phyloP scores from a whole-genome alignment of 768 basidiomycete genomes.

The Saitozyma podzolica region DNA sequence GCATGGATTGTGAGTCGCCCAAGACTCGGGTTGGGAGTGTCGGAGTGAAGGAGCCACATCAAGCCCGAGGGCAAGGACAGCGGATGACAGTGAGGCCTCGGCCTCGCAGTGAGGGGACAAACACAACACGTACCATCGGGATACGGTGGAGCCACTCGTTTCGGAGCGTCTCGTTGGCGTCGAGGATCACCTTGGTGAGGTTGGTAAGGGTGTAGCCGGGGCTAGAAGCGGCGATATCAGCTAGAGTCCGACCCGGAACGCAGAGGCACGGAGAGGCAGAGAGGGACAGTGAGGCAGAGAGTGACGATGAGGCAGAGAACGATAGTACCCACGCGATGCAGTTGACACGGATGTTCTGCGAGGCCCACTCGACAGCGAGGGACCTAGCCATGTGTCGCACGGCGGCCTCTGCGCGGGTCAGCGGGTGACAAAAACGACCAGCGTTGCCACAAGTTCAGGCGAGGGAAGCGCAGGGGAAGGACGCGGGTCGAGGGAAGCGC shows the following conservation, averaged over 20 bases:
- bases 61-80: too few species aligned
- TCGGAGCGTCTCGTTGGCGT: constrained; percentile 72
- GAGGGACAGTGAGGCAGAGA: too few species aligned
- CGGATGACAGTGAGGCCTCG: too few species aligned
- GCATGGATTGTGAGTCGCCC: not conserved
- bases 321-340: constrained; percentile 53
- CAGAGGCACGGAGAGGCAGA: not conserved
- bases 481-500: not conserved
- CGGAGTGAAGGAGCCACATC: too few species aligned
- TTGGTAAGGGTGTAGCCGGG: constrained; percentile 95
- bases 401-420: constrained; percentile 53
- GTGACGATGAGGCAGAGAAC: too few species aligned
- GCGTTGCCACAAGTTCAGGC: not conserved
- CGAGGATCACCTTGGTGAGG: constrained; percentile 78
- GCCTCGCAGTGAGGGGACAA: too few species aligned
- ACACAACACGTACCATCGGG: constrained; percentile 38
- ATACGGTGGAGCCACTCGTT: constrained; percentile 54
- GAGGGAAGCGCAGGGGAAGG: not conserved
- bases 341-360: constrained; percentile 82
- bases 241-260: constrained; percentile 67
- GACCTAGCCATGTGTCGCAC: constrained; percentile 92
- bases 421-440: not conserved
- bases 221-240: constrained; percentile 65
- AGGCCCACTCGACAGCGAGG: constrained; percentile 94
- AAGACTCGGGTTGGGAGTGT: not conserved